phyloP scores from a whole-genome alignment of 1,284 basidiomycete genomes.

The Ustilago esculenta region DNA sequence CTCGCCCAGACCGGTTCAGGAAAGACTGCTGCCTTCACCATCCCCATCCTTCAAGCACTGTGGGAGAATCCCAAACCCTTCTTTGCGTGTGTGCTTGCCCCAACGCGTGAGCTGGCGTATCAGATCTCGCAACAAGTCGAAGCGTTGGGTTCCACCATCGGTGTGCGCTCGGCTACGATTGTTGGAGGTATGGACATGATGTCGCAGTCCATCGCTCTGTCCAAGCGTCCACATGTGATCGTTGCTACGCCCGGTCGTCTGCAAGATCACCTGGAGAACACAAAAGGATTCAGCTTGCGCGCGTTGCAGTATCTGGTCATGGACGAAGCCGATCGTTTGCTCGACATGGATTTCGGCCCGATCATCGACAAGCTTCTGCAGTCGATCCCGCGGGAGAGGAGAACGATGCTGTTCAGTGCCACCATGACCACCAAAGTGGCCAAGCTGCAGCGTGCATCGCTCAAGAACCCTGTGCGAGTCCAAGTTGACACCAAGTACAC shows the following conservation, averaged over 20 bases:
- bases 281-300: constrained; percentile 93
- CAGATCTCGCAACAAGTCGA: constrained; percentile 98
- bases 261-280: constrained; percentile 95
- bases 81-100: constrained; percentile 92
- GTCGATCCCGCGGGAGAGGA: constrained; percentile 90
- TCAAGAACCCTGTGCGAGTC: constrained; percentile 91
- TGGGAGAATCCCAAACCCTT: constrained; percentile 95
- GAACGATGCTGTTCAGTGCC: constrained; percentile 96
- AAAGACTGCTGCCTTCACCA: constrained; percentile 96
- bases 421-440: constrained; percentile 99
- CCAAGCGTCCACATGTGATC: constrained; percentile 82
- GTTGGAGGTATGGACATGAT: constrained; percentile 97
- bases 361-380: constrained; percentile 98
- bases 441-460: constrained; percentile 93
- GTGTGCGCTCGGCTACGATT: constrained; percentile 88
- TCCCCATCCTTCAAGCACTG: constrained; percentile 94
- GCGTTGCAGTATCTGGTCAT: constrained; percentile 90
- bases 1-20: constrained; percentile 97
- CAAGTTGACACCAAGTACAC: constrained; percentile 95
- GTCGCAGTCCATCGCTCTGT: constrained; percentile 89
- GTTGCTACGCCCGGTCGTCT: constrained; percentile 97
- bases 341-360: constrained; percentile 97
- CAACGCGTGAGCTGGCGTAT: constrained; percentile 96
- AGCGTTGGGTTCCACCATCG: constrained; percentile 77
- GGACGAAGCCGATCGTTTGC: constrained; percentile 94